A percentile compares a stretch with the other conserved stretches of the same genome.
Evolutionary conservation across 75 land plant species (phyloP).

Genomic region (Sequoia sempervirens): DNA sequence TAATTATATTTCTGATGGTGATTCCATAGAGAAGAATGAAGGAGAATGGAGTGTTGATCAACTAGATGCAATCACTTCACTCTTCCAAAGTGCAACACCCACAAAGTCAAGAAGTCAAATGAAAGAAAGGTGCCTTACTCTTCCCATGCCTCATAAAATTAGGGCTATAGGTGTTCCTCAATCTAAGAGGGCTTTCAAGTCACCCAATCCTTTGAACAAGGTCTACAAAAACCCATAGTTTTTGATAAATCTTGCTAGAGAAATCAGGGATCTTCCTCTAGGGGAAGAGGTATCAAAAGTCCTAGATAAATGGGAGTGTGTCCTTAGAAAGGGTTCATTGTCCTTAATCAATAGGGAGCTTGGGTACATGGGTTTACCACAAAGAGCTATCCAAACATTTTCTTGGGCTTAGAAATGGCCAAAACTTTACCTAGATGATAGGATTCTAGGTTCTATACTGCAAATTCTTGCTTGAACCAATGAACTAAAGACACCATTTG

Average conservation of each 20-base stretch:
- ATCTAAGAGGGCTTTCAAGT: conserved; percentile 31
- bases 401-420: conserved; percentile 49
- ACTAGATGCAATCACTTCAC: conserved; percentile 50
- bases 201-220: conserved; percentile 14
- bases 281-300: conserved; percentile 33
- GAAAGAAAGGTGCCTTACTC: conserved; percentile 50
- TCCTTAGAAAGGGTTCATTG: conserved; percentile 47
- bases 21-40: background rate
- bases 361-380: conserved; percentile 62
- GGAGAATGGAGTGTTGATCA: conserved; percentile 43
- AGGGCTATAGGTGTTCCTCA: conserved; percentile 53
- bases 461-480: too few relatives aligned
- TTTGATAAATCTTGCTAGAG: conserved; percentile 36
- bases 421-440: too few relatives aligned
- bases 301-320: conserved; percentile 32
- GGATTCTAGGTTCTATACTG: too few relatives aligned
- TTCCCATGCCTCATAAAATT: conserved; percentile 47
- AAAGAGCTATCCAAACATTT: conserved; percentile 50
- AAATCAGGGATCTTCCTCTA: conserved; percentile 33
- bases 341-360: conserved; percentile 56
- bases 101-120: background rate
- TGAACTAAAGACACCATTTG: too few relatives aligned
- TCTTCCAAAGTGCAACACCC: conserved; percentile 16
- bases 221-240: conserved; percentile 35
- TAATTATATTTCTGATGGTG: background rate